Conservation (phyloP, 2,329 filamentous ascomycete genomes). For the Fonsecaea multimorphosa region DNA sequence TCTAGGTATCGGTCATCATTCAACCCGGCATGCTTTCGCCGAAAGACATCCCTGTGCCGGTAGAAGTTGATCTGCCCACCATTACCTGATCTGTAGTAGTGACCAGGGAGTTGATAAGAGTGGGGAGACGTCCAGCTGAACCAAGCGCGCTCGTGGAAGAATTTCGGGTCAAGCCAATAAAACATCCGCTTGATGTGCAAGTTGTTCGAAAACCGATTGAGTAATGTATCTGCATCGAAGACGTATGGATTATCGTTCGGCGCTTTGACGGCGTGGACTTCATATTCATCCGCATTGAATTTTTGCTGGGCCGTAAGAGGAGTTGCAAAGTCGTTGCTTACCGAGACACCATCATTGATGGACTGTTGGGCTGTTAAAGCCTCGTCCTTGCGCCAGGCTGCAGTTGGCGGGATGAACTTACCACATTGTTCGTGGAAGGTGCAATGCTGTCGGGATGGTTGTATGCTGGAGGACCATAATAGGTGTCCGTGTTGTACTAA, state of each 20-base stretch:
- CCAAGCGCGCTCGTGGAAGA: conserved; percentile 24
- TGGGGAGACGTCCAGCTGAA: conserved; percentile 19
- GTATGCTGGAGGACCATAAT: background rate
- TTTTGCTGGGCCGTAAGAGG: conserved; percentile 10
- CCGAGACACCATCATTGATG: conserved; percentile 7
- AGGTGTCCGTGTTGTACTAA: conserved; percentile 1
- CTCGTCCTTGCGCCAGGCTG: background rate
- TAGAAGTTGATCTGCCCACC: conserved; percentile 5
- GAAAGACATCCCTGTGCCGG: conserved; percentile 28
- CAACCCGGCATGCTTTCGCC: conserved; percentile 11
- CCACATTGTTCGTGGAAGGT: conserved; percentile 10
- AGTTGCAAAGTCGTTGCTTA: background rate
- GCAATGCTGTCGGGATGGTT: conserved; percentile 1
- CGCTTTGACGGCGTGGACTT: background rate
- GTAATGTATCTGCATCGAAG: conserved; percentile 17
- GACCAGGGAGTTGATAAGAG: conserved; percentile 27
- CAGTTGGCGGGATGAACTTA: background rate
- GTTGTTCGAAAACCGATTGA: conserved; percentile 15
- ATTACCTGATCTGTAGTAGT: conserved; percentile 13
- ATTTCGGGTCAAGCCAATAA: conserved; percentile 24
- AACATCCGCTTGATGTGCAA: conserved; percentile 13
- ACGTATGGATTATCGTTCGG: conserved; percentile 20
- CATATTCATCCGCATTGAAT: conserved; percentile 1
- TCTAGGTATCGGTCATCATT: conserved; percentile 28
- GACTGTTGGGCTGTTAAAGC: conserved; percentile 3